Evolutionary conservation across 495 filamentous ascomycete genomes (phyloP).

Genomic region (Penicillium ucsense): DNA sequence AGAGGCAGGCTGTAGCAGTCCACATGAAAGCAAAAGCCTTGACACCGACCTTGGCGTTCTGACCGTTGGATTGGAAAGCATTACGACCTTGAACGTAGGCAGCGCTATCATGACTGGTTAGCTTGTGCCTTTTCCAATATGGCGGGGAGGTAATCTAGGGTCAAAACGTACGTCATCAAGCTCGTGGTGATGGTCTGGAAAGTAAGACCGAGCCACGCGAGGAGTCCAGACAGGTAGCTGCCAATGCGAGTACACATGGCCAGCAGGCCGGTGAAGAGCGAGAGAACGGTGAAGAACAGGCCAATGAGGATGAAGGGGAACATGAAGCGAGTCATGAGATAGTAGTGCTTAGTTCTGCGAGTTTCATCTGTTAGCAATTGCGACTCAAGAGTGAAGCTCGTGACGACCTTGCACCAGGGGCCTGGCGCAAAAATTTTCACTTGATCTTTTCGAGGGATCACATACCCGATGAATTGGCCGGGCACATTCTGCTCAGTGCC

Average conservation of each 20-base stretch:
- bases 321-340: constrained; percentile 56
- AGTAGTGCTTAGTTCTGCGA: constrained; percentile 47
- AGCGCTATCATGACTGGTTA: constrained; percentile 39
- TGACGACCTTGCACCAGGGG: no score
- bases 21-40: constrained; percentile 84
- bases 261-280: constrained; percentile 52
- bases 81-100: constrained; percentile 70
- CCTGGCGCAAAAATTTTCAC: no score
- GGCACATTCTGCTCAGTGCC: constrained; percentile 47
- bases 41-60: constrained; percentile 50
- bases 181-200: constrained; percentile 54
- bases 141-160: no score
- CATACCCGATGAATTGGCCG: constrained; percentile 43
- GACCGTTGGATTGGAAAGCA: constrained; percentile 49
- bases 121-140: not conserved
- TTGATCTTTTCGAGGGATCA: not conserved
- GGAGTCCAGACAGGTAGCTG: constrained; percentile 47
- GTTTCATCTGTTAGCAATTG: constrained; percentile 1
- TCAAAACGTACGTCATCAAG: constrained; percentile 58
- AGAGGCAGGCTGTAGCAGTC: constrained; percentile 59
- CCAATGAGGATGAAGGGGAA: constrained; percentile 64
- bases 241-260: constrained; percentile 53
- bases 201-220: constrained; percentile 45
- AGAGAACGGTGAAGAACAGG: constrained; percentile 52
- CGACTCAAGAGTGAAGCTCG: not conserved